phyloP scores from a whole-genome alignment of 202 grass and related monocot genomes.

The Zoysia matrella region DNA sequence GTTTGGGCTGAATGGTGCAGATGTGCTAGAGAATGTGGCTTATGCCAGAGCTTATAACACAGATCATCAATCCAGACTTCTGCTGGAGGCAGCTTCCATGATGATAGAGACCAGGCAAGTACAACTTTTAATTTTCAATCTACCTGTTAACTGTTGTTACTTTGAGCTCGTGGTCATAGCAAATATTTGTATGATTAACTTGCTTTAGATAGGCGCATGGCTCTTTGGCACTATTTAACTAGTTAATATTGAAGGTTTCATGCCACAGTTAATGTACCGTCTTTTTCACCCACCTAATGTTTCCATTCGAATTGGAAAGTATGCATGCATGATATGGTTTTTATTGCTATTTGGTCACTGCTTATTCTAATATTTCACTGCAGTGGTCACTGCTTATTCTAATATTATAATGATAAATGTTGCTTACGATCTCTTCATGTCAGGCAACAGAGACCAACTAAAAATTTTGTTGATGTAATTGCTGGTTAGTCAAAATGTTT shows the following conservation, averaged over 20 bases:
- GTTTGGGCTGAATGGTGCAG: slow-evolving; percentile 87
- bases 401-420: background rate
- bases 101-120: slow-evolving; percentile 93
- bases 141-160: slow-evolving; percentile 1
- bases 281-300: background rate
- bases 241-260: background rate
- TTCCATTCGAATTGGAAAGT: background rate
- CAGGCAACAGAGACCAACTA: background rate
- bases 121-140: slow-evolving; percentile 25
- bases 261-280: background rate
- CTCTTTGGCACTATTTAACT: no score
- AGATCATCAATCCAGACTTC: slow-evolving; percentile 86
- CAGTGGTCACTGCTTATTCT: background rate
- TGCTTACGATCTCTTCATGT: background rate
- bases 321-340: background rate
- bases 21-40: slow-evolving; percentile 96
- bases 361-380: no score
- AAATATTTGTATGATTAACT: slow-evolving; percentile 8
- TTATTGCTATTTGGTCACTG: background rate
- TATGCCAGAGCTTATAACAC: slow-evolving; percentile 98
- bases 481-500: background rate
- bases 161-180: background rate
- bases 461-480: background rate
- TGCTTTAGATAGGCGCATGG: background rate
- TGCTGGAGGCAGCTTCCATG: slow-evolving; percentile 96